Conservation (phyloP, 2,329 filamentous ascomycete genomes). For the Nothophoma quercina region DNA sequence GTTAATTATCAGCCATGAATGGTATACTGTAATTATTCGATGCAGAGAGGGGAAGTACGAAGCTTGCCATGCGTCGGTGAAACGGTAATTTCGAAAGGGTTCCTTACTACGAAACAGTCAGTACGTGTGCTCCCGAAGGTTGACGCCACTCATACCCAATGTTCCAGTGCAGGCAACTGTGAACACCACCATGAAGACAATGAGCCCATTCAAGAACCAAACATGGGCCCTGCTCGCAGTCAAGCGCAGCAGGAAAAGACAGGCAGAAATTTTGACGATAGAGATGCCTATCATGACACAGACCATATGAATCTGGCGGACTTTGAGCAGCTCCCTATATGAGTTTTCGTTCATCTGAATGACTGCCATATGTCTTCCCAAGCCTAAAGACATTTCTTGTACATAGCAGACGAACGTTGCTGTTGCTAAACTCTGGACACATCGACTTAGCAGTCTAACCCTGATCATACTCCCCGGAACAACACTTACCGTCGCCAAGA, state of each 20-base stretch:
- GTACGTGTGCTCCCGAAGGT: too few relatives aligned
- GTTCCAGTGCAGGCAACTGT: slow-evolving; percentile 53
- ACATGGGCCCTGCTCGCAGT: slow-evolving; percentile 52
- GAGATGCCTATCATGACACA: slow-evolving; percentile 56
- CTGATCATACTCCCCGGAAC: too few relatives aligned
- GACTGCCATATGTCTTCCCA: slow-evolving; percentile 56
- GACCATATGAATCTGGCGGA: slow-evolving; percentile 55
- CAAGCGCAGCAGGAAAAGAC: slow-evolving; percentile 56
- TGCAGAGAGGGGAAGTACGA: too few relatives aligned
- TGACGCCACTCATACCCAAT: too few relatives aligned
- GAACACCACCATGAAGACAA: slow-evolving; percentile 55
- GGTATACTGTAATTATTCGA: too few relatives aligned
- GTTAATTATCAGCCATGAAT: too few relatives aligned
- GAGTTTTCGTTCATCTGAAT: slow-evolving; percentile 42
- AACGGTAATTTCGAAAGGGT: too few relatives aligned
- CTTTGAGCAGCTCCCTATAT: slow-evolving; percentile 49
- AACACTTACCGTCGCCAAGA: slow-evolving; percentile 49
- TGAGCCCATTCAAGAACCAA: slow-evolving; percentile 52
- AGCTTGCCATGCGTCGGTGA: too few relatives aligned
- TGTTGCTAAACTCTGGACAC: slow-evolving; percentile 1
- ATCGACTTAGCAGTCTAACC: not conserved
- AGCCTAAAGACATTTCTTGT: slow-evolving; percentile 54
- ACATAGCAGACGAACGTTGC: slow-evolving; percentile 52
- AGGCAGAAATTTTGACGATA: slow-evolving; percentile 58
- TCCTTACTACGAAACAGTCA: too few relatives aligned